Evolutionary conservation across 768 basidiomycete genomes (phyloP), one percentile per base, ranked within the genome.

Genomic region (Russula foetens): DNA sequence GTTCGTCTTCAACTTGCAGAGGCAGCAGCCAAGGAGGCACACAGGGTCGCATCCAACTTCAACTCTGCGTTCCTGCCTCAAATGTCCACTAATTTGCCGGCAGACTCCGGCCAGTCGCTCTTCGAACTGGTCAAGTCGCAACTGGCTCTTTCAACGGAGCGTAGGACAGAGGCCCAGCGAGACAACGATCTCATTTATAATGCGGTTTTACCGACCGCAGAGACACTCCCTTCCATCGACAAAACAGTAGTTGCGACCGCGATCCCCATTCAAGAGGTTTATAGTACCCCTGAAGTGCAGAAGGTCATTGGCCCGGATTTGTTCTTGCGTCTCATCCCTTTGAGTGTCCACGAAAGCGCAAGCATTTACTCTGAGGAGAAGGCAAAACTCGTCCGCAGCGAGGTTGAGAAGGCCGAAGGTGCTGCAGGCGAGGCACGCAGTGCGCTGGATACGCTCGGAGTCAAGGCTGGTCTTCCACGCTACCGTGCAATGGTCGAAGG

Each of bases 131-230:
- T 87, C 8, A 97, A 96, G 71, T 79, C 85, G 0, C 93, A 95
- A 64, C 76, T 86, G 4, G 82, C 87, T 5, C 75, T 94, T 47
- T 87, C 88, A 67, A 76, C 82, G 0, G 93, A 96, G 65, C 83
- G 82, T 60, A 85, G 84, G 69, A 75, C 73, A 54, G 88, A 92
- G 63, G 90, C 90, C 0, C 79, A 82, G 56, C 85, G 89, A 55
- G 94, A 97, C 75, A 98, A 98, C 72, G 96, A 98, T 69, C 83
- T 99, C 53, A 96, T 99, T 65, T 99, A 99, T 76, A 93, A 98
- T 69, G 92, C 92, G 4, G 81, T 95, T 58, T 74, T 93, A 0
- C 91, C 93, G 7, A 75, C 88, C 9, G 79, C 84, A 2, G 90
- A 95, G 39, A 81, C 88, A 0, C 80, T 98, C 1, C 84, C 94